These are phyloP conservation scores for Cyclocybe cylindracea DNA, from an alignment of 768 basidiomycete genomes.

Conservation along the genomic window DNA sequence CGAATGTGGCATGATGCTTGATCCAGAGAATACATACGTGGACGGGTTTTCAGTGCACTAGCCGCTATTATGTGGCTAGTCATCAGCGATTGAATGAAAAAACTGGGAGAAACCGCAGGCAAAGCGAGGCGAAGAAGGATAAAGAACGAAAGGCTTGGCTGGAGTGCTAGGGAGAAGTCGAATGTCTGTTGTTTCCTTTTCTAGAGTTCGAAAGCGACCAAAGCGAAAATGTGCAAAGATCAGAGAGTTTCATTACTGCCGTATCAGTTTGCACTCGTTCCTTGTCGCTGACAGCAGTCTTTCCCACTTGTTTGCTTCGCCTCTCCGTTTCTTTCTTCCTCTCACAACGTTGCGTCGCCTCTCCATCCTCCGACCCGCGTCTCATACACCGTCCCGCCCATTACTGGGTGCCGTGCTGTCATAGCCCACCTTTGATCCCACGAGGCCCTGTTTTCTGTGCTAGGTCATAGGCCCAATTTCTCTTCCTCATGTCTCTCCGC, in stretches of 20 bases:
- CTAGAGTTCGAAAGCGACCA: constrained; percentile 25
- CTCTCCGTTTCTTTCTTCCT: constrained; percentile 18
- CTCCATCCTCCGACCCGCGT: constrained; percentile 8
- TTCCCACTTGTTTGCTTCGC: constrained; percentile 22
- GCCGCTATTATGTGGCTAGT: neutral
- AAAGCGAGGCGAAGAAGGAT: neutral
- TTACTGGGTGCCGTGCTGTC: constrained; percentile 22
- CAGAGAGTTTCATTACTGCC: constrained; percentile 29
- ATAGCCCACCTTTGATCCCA: constrained; percentile 32
- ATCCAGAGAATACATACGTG: constrained; percentile 9
- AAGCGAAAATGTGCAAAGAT: constrained; percentile 27
- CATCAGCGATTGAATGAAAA: constrained; percentile 1
- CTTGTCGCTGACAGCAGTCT: constrained; percentile 28
- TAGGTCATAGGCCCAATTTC: constrained; percentile 7
- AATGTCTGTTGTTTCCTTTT: constrained; percentile 25
- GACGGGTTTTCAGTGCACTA: neutral
- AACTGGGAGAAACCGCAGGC: neutral
- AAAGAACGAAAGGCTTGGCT: constrained; percentile 8
- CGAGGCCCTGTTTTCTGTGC: constrained; percentile 27
- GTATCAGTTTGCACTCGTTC: constrained; percentile 23
- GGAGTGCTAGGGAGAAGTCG: constrained; percentile 12
- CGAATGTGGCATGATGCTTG: constrained; percentile 15
- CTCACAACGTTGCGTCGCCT: constrained; percentile 8
- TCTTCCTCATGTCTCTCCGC: constrained; percentile 66
- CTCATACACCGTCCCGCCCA: constrained; percentile 1